phyloP scores from a whole-genome alignment of 495 filamentous ascomycete species.

The Patellaria atrata region DNA sequence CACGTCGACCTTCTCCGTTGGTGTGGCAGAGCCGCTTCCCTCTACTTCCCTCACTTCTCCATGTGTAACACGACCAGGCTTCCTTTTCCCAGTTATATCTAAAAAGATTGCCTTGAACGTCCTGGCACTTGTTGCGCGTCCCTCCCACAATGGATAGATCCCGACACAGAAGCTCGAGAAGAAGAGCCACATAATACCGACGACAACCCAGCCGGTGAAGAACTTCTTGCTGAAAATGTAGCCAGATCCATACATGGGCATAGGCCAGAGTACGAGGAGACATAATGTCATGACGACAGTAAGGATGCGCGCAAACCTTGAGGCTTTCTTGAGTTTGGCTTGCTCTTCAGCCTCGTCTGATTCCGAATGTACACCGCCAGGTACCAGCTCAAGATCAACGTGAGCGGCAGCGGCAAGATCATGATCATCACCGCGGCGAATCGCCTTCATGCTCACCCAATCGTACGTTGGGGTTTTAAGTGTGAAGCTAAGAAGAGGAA shows the following conservation, averaged over 20 bases:
- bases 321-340: slow-evolving; percentile 51
- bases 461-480: slow-evolving; percentile 76
- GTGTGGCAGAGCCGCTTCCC: slow-evolving; percentile 17
- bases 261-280: slow-evolving; percentile 81
- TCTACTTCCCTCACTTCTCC: slow-evolving; percentile 17
- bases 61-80: slow-evolving; percentile 15
- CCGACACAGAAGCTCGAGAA: slow-evolving; percentile 51
- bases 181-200: slow-evolving; percentile 84
- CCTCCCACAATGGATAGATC: slow-evolving; percentile 72
- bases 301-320: slow-evolving; percentile 63
- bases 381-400: slow-evolving; percentile 56
- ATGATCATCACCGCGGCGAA: slow-evolving; percentile 71
- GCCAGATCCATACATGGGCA: slow-evolving; percentile 77
- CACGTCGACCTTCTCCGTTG: slow-evolving; percentile 15
- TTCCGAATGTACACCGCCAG: slow-evolving; percentile 35
- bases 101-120: slow-evolving; percentile 51
- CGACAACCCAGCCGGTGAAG: slow-evolving; percentile 82
- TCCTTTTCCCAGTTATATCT: slow-evolving; percentile 52
- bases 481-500: slow-evolving; percentile 61
- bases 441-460: slow-evolving; percentile 73
- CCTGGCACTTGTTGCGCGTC: slow-evolving; percentile 48
- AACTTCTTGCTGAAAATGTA: slow-evolving; percentile 87
- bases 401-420: slow-evolving; percentile 55
- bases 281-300: slow-evolving; percentile 63
- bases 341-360: slow-evolving; percentile 44